A percentile compares a stretch with the other conserved stretches of the same genome.
Conservation (phyloP, 306 rosid species). For the Rosa lucieae region DNA sequence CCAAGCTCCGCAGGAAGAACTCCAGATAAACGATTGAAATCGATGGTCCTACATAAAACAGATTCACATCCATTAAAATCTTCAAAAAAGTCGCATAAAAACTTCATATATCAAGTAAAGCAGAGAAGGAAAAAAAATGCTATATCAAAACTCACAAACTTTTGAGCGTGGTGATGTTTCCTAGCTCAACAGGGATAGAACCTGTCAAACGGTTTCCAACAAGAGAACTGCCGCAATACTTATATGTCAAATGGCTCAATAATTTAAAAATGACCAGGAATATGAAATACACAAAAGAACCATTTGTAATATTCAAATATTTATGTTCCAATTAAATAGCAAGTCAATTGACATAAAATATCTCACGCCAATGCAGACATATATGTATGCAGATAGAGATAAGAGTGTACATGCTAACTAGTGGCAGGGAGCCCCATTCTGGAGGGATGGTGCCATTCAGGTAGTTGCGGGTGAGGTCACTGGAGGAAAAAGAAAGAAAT, state of each 20-base stretch:
- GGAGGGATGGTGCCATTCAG: slow-evolving; percentile 36
- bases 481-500: slow-evolving; percentile 9
- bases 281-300: background rate
- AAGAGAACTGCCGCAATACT: slow-evolving; percentile 45
- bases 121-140: background rate
- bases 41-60: slow-evolving; percentile 44
- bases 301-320: background rate
- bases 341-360: background rate
- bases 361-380: background rate
- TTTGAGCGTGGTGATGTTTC: slow-evolving; percentile 53
- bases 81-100: background rate
- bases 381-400: background rate
- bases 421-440: slow-evolving; percentile 26
- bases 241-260: background rate
- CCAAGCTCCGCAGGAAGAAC: slow-evolving; percentile 39
- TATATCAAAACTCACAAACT: slow-evolving; percentile 58
- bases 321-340: background rate
- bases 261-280: background rate
- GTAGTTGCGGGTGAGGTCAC: slow-evolving; percentile 42
- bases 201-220: slow-evolving; percentile 57
- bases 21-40: slow-evolving; percentile 64
- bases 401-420: slow-evolving; percentile 12
- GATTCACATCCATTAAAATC: slow-evolving; percentile 1
- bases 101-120: background rate
- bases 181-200: slow-evolving; percentile 64